A percentile compares a stretch with the other conserved stretches of the same genome.
phyloP scores from a whole-genome alignment of 352 stramenopile genomes.

The Phytophthora aleatoria region DNA sequence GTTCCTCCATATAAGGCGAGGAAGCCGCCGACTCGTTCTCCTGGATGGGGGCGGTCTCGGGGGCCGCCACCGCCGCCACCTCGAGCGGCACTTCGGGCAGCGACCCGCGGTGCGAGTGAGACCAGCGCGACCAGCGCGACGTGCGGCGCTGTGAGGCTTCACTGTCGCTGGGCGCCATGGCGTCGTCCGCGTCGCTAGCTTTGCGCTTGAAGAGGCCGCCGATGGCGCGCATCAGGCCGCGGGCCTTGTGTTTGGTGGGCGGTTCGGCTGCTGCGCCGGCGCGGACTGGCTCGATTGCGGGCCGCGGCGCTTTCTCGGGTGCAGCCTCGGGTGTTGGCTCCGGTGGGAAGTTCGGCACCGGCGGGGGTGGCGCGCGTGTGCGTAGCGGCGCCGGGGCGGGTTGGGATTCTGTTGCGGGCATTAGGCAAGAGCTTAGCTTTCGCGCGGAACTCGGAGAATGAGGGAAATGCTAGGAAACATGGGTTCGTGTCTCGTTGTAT shows the following conservation, averaged over 20 bases:
- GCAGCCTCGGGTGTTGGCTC: conserved; percentile 11
- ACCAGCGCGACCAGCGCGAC: conserved; percentile 38
- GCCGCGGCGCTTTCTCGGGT: conserved; percentile 6
- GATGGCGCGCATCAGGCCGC: conserved; percentile 53
- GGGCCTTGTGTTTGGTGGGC: conserved; percentile 37
- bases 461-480: conserved; percentile 9
- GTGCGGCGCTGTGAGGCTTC: conserved; percentile 43
- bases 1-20: conserved; percentile 17
- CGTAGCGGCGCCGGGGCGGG: neutral
- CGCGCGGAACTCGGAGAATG: conserved; percentile 25
- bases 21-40: conserved; percentile 23
- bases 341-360: conserved; percentile 3
- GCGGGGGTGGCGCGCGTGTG: conserved; percentile 18
- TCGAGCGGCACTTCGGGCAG: conserved; percentile 26
- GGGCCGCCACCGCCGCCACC: conserved; percentile 13
- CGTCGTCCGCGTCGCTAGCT: conserved; percentile 30
- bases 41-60: conserved; percentile 12
- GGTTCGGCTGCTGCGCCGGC: neutral
- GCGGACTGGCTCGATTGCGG: neutral
- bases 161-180: conserved; percentile 23
- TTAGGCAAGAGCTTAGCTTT: conserved; percentile 7
- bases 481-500: conserved; percentile 28
- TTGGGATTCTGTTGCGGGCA: conserved; percentile 13
- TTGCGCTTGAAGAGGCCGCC: conserved; percentile 55
- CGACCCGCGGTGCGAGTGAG: conserved; percentile 36